Percentiles rank a stretch among this genome's conserved stretches.
Evolutionary conservation across 2,329 filamentous ascomycete genomes (phyloP).

Genomic region (Verticillium isaacii): DNA sequence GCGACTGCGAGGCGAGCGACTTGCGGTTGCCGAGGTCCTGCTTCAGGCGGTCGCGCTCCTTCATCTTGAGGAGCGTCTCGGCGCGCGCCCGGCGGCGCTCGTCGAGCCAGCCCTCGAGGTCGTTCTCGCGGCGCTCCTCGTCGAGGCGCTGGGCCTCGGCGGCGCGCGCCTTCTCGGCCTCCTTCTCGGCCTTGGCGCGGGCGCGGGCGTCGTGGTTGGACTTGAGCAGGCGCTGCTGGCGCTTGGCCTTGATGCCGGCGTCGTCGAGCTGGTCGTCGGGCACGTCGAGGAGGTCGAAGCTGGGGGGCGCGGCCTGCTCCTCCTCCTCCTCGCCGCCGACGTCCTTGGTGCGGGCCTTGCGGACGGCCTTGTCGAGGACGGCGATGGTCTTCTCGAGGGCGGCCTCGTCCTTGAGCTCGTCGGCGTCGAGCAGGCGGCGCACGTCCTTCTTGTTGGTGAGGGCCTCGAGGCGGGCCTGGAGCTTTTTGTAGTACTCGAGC

Average conservation of each 20-base stretch:
- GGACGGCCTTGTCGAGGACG: conserved; percentile 86
- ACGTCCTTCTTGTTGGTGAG: conserved; percentile 83
- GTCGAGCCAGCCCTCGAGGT: conserved; percentile 82
- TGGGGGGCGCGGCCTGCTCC: conserved; percentile 72
- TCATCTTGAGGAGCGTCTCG: conserved; percentile 75
- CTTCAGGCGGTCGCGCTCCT: conserved; percentile 88
- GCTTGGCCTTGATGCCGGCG: conserved; percentile 83
- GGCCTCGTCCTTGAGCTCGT: conserved; percentile 87
- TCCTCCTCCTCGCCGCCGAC: conserved; percentile 77
- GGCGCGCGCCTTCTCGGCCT: conserved; percentile 78
- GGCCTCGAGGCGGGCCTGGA: conserved; percentile 67
- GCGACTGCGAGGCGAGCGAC: conserved; percentile 89
- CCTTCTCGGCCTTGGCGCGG: conserved; percentile 94
- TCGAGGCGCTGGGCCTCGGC: conserved; percentile 83
- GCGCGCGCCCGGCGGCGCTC: conserved; percentile 72
- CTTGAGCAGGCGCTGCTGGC: conserved; percentile 87
- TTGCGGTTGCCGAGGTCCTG: conserved; percentile 95
- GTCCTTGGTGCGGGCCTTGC: conserved; percentile 88
- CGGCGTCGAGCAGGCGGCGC: conserved; percentile 77
- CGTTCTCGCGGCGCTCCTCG: conserved; percentile 74
- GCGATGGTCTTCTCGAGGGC: conserved; percentile 80
- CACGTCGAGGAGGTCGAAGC: conserved; percentile 83
- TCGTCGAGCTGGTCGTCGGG: conserved; percentile 94
- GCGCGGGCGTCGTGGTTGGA: conserved; percentile 90
- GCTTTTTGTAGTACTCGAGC: conserved; percentile 84